Percentiles rank a stretch among this genome's conserved stretches.
Conservation (phyloP, 2,329 filamentous ascomycete species). For the Stemphylium beticola region DNA sequence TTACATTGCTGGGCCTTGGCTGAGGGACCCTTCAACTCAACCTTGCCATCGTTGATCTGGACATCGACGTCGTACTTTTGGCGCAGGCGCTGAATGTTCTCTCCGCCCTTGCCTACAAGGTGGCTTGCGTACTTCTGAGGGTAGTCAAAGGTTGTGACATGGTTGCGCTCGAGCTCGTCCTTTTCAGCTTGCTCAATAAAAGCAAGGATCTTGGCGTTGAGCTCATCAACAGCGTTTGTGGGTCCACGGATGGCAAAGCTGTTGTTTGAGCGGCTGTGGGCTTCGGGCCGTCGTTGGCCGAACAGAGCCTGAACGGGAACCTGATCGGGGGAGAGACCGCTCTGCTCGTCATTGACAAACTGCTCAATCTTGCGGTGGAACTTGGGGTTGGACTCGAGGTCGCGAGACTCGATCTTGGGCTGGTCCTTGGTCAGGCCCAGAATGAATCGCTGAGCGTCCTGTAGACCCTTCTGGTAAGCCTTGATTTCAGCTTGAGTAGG, state of each 20-base stretch:
- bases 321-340: slow-evolving; percentile 53
- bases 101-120: slow-evolving; percentile 70
- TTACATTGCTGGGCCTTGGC: slow-evolving; percentile 90
- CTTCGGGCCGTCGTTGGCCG: slow-evolving; percentile 52
- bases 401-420: slow-evolving; percentile 60
- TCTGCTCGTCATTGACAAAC: slow-evolving; percentile 64
- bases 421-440: slow-evolving; percentile 61
- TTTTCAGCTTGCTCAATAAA: slow-evolving; percentile 89
- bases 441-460: slow-evolving; percentile 65
- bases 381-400: slow-evolving; percentile 62
- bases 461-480: slow-evolving; percentile 63
- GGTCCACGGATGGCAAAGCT: slow-evolving; percentile 79
- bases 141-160: slow-evolving; percentile 86
- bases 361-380: slow-evolving; percentile 69
- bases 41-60: slow-evolving; percentile 90
- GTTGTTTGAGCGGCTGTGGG: slow-evolving; percentile 60
- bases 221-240: slow-evolving; percentile 70
- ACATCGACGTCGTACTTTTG: slow-evolving; percentile 78
- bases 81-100: slow-evolving; percentile 72
- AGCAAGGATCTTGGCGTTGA: slow-evolving; percentile 73
- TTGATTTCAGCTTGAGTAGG: slow-evolving; percentile 62
- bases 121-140: slow-evolving; percentile 94
- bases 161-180: slow-evolving; percentile 92
- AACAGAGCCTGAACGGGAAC: slow-evolving; percentile 65
- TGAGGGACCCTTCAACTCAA: slow-evolving; percentile 94